phyloP scores from a whole-genome alignment of 805 yeast genomes.

The Tetrapisispora iriomotensis region DNA sequence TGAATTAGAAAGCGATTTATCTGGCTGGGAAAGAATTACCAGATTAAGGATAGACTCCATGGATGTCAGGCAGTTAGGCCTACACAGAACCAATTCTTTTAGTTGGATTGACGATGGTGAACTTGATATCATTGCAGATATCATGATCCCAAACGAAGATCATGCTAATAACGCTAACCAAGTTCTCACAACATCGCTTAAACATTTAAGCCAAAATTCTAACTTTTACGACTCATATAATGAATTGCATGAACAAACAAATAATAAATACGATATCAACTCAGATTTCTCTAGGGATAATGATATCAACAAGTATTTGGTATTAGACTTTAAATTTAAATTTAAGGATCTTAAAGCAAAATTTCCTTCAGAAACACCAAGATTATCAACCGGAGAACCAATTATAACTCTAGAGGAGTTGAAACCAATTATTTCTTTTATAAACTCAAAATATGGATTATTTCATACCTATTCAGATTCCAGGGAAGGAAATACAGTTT shows the following conservation, averaged over 20 bases:
- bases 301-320: conserved; percentile 40
- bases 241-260: not conserved
- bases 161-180: conserved; percentile 5
- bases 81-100: conserved; percentile 35
- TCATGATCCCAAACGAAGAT: conserved; percentile 46
- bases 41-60: conserved; percentile 36
- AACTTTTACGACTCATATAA: conserved; percentile 1
- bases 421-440: conserved; percentile 48
- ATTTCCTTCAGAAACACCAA: conserved; percentile 40
- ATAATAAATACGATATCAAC: conserved; percentile 4
- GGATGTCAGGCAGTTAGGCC: conserved; percentile 30
- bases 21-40: conserved; percentile 43
- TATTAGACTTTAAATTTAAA: conserved; percentile 56
- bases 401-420: conserved; percentile 51
- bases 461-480: conserved; percentile 4
- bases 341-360: conserved; percentile 54
- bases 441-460: conserved; percentile 6
- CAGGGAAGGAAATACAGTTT: conserved; percentile 11
- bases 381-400: conserved; percentile 43
- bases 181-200: not conserved
- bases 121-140: conserved; percentile 60
- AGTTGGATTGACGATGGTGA: conserved; percentile 68
- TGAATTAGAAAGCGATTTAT: conserved; percentile 29
- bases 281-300: conserved; percentile 6
- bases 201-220: not conserved